Evolutionary conservation across 73 alveolate species (phyloP).

Genomic region (Paramecium caudatum): DNA sequence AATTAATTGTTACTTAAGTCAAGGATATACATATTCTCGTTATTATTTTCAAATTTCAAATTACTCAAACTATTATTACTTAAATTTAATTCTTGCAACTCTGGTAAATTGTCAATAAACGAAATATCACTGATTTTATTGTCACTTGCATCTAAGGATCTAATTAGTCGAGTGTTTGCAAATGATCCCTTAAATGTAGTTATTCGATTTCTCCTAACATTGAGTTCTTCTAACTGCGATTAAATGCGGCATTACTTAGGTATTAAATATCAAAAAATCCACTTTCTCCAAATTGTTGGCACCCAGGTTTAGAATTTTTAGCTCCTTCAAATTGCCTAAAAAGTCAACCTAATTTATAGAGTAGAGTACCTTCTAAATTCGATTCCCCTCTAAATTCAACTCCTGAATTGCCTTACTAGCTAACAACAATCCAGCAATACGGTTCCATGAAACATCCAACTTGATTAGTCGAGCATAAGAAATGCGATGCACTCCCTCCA

Average conservation of each 20-base stretch:
- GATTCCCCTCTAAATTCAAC: conserved; percentile 3
- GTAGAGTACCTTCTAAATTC: not conserved
- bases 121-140: not conserved
- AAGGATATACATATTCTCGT: conserved; percentile 13
- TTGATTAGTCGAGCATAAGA: not conserved
- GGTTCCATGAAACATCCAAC: not conserved
- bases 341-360: conserved; percentile 39
- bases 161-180: not conserved
- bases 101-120: conserved; percentile 12
- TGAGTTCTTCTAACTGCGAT: conserved; percentile 32
- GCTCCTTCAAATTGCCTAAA: conserved; percentile 1
- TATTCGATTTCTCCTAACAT: not conserved
- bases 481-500: not conserved
- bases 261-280: conserved; percentile 40
- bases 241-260: not conserved
- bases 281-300: not conserved
- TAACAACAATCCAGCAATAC: not conserved
- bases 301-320: conserved; percentile 17
- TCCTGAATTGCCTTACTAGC: not conserved
- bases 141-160: conserved; percentile 24
- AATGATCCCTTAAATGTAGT: not conserved
- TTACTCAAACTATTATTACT: not conserved
- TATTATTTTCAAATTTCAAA: not conserved
- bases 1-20: conserved; percentile 34
- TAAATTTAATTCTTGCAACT: not conserved